Evolutionary conservation across 164 flowering plant species (phyloP).

Genomic region (Paratinospora sagittata): DNA sequence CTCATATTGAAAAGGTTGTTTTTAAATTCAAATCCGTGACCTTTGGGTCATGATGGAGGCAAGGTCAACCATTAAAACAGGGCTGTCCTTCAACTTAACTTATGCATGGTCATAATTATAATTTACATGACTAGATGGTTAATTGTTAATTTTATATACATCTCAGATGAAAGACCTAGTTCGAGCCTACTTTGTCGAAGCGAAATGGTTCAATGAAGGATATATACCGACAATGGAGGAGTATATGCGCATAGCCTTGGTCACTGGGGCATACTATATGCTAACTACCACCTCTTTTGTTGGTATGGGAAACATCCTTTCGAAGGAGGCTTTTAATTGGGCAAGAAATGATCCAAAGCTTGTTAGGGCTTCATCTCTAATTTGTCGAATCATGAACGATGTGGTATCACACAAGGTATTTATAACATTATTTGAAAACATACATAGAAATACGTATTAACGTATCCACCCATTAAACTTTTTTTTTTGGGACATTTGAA

Average conservation of each 20-base stretch:
- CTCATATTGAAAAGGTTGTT: no score
- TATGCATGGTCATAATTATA: not conserved
- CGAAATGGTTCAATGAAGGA: constrained; percentile 7
- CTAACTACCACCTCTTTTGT: not conserved
- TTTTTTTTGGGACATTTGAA: no score
- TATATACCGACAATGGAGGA: constrained; percentile 12
- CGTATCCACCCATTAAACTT: no score
- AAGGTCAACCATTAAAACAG: no score
- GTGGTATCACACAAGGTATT: constrained; percentile 9
- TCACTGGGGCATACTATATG: not conserved
- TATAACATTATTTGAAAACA: no score
- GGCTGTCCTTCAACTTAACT: no score
- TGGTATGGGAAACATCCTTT: constrained; percentile 6
- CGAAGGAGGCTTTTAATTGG: constrained; percentile 11
- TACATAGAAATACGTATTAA: no score
- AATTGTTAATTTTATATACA: not conserved
- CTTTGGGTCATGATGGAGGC: no score
- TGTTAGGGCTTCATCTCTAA: not conserved
- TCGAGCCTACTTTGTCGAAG: constrained; percentile 7
- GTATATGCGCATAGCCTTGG: not conserved
- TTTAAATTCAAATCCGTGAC: no score
- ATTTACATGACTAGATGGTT: not conserved
- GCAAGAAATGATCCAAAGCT: constrained; percentile 4
- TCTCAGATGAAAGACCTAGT: constrained; percentile 5
- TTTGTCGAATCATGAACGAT: constrained; percentile 11